A percentile compares a stretch with the other conserved stretches of the same genome.
These are phyloP conservation scores for Bretziella fagacearum DNA, from an alignment of 2,329 filamentous ascomycete genomes.

Conservation along the genomic window DNA sequence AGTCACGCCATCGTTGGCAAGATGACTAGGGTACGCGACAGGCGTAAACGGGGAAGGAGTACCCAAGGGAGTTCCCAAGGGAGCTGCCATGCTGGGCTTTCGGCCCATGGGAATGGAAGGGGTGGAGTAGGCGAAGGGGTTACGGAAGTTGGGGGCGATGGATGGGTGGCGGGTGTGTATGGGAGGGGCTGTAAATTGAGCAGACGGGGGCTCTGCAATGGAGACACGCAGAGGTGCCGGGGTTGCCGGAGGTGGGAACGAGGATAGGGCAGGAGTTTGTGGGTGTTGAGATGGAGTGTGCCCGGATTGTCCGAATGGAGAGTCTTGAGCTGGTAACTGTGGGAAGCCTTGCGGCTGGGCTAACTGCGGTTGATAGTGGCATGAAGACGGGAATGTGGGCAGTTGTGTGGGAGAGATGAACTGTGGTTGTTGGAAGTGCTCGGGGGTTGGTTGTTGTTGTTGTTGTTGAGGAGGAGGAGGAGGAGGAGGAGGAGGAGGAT, in stretches of 20 bases:
- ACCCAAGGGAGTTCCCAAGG: too few species aligned
- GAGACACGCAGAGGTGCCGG: too few species aligned
- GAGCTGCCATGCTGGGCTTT: too few species aligned
- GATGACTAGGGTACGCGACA: too few species aligned
- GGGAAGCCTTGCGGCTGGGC: neutral
- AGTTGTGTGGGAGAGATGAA: too few species aligned
- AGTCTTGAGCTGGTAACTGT: neutral
- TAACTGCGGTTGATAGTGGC: neutral
- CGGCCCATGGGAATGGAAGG: neutral
- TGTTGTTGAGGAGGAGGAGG: neutral
- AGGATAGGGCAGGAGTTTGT: neutral
- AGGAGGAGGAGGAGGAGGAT: neutral
- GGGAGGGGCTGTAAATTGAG: too few species aligned
- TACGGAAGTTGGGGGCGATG: neutral
- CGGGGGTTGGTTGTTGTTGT: neutral
- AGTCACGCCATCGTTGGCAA: neutral
- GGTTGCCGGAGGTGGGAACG: neutral
- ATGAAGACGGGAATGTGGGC: neutral
- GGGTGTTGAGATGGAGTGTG: neutral
- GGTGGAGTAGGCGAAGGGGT: neutral
- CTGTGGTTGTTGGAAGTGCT: neutral
- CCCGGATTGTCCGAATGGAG: neutral
- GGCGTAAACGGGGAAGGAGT: too few species aligned
- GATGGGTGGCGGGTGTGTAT: neutral
- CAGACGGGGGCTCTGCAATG: neutral